Conservation (phyloP, 495 filamentous ascomycete species). For the Podospora pseudoanserina region DNA sequence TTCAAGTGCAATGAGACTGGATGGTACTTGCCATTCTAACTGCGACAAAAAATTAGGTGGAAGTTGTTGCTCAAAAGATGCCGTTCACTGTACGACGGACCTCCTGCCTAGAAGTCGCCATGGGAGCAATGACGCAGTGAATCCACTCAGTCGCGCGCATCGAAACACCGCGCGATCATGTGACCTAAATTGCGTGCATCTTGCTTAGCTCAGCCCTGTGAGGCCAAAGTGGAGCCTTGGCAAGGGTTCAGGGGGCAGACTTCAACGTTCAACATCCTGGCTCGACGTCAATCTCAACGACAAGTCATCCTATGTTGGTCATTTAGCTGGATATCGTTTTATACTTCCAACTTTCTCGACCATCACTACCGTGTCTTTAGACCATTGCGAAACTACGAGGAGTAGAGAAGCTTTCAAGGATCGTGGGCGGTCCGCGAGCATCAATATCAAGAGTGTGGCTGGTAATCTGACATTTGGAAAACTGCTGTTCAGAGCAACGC, state of each 20-base stretch:
- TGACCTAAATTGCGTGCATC: slow-evolving; percentile 1
- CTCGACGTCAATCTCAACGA: background rate
- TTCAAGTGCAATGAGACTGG: background rate
- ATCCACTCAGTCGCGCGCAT: background rate
- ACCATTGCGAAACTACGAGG: too few species aligned
- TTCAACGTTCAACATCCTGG: background rate
- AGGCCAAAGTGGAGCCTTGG: background rate
- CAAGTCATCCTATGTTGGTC: background rate
- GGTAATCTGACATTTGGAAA: too few species aligned
- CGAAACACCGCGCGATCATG: slow-evolving; percentile 1
- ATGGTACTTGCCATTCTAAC: background rate
- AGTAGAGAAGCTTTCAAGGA: too few species aligned
- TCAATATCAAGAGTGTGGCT: too few species aligned
- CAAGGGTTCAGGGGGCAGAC: background rate
- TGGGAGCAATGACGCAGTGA: slow-evolving; percentile 1
- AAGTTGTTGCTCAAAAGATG: too few species aligned
- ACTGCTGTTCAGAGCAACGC: background rate
- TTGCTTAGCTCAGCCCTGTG: background rate
- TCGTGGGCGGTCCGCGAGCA: too few species aligned
- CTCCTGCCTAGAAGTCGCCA: background rate
- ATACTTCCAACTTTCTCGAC: too few species aligned
- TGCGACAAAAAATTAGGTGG: background rate
- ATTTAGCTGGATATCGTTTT: too few species aligned
- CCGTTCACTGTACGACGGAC: too few species aligned
- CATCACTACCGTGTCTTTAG: too few species aligned